Percentiles rank a stretch among this genome's conserved stretches.
phyloP scores from a whole-genome alignment of 768 basidiomycete species.

The Mycena maculata region DNA sequence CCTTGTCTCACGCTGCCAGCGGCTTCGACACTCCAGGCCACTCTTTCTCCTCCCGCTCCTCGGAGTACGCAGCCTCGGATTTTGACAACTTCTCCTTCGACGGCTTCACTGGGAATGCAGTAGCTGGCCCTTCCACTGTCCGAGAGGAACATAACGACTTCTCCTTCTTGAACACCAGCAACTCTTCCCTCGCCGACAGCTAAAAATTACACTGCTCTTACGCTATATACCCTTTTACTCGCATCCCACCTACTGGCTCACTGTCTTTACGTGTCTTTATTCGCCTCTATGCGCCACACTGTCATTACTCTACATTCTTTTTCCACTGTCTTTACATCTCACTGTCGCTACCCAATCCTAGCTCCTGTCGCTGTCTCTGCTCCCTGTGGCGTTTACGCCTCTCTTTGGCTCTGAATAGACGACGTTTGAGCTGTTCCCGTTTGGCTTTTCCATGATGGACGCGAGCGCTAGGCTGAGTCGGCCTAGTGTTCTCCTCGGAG shows the following conservation, averaged over 20 bases:
- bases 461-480: background rate
- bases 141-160: background rate
- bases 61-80: background rate
- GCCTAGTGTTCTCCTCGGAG: background rate
- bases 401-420: constrained; percentile 5
- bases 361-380: background rate
- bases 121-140: background rate
- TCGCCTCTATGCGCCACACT: background rate
- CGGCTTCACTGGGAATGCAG: background rate
- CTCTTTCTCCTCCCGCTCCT: background rate
- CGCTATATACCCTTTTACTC: too few species aligned
- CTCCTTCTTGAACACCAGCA: background rate
- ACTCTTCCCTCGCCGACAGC: too few species aligned
- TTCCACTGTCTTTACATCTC: too few species aligned
- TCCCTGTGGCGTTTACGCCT: background rate
- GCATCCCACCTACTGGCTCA: background rate
- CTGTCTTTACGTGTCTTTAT: background rate
- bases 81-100: background rate
- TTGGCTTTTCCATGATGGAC: background rate
- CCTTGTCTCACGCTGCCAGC: background rate
- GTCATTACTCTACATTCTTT: background rate
- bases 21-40: background rate
- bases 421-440: background rate
- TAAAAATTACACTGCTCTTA: too few species aligned
- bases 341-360: constrained; percentile 1